Percentiles rank a stretch among this genome's conserved stretches.
These are phyloP conservation scores for Diaporthe velutina DNA, from an alignment of 2,329 filamentous ascomycete species.

Conservation along the genomic window DNA sequence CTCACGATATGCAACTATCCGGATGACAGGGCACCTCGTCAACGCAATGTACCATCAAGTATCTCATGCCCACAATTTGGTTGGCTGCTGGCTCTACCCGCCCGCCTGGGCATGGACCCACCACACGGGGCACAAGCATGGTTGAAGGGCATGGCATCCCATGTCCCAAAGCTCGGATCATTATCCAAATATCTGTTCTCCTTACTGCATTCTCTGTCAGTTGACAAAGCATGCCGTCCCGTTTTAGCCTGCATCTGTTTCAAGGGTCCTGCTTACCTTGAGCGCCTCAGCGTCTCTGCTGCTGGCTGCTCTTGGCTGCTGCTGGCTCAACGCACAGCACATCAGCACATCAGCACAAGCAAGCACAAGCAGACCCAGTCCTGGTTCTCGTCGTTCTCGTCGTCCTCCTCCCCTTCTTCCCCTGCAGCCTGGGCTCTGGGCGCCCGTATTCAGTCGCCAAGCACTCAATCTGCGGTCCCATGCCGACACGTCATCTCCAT, in stretches of 20 bases:
- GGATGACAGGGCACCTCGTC: not conserved
- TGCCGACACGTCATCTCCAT: slow-evolving; percentile 14
- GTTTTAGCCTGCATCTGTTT: slow-evolving; percentile 15
- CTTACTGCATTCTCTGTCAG: not conserved
- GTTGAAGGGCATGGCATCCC: not conserved
- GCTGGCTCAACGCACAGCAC: not conserved
- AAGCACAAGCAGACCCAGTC: not conserved
- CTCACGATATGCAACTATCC: slow-evolving; percentile 10
- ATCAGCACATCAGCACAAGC: not conserved
- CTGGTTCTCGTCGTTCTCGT: not conserved
- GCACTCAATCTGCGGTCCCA: slow-evolving; percentile 6
- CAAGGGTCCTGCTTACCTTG: slow-evolving; percentile 14
- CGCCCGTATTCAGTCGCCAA: slow-evolving; percentile 26
- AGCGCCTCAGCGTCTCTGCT: not conserved
- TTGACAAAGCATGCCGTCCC: slow-evolving; percentile 14
- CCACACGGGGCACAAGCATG: not conserved
- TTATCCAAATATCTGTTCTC: not conserved
- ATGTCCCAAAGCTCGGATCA: slow-evolving; percentile 1
- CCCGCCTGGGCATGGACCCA: slow-evolving; percentile 7
- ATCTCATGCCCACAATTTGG: not conserved
- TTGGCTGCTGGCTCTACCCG: slow-evolving; percentile 11
- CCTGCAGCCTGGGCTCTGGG: slow-evolving; percentile 14
- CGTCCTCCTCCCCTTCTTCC: not conserved
- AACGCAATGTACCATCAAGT: not conserved
- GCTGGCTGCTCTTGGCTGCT: not conserved